phyloP scores from a whole-genome alignment of 2,329 filamentous ascomycete species.

The Botrytis fragariae region DNA sequence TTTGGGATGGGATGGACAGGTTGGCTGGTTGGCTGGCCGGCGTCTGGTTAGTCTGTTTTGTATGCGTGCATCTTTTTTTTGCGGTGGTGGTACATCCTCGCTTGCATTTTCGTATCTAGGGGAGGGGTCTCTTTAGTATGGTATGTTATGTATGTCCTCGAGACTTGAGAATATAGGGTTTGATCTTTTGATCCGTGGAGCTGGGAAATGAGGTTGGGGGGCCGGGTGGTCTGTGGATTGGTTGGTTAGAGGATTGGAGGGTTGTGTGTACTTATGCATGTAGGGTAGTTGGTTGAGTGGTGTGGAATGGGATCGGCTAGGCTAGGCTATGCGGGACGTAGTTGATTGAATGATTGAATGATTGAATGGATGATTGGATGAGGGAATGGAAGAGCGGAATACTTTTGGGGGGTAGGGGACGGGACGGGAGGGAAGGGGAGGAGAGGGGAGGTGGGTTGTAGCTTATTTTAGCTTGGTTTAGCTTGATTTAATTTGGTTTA shows the following conservation, averaged over 20 bases:
- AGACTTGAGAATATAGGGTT: background rate
- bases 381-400: background rate
- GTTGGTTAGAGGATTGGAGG: background rate
- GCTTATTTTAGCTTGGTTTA: background rate
- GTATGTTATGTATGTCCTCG: background rate
- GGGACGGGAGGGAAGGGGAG: too few species aligned
- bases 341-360: background rate
- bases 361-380: background rate
- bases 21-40: background rate
- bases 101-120: background rate
- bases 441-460: background rate
- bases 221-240: background rate
- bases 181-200: background rate
- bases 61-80: background rate
- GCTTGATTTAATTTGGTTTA: background rate
- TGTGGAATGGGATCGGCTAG: too few species aligned
- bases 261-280: background rate
- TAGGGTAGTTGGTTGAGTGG: background rate
- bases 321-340: background rate
- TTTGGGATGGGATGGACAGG: background rate
- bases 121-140: background rate
- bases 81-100: background rate
- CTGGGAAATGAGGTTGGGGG: background rate
- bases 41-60: background rate
- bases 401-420: background rate